Base-by-base conservation (phyloP, 345 rosid genomes). In the Heritiera fomes region DNA sequence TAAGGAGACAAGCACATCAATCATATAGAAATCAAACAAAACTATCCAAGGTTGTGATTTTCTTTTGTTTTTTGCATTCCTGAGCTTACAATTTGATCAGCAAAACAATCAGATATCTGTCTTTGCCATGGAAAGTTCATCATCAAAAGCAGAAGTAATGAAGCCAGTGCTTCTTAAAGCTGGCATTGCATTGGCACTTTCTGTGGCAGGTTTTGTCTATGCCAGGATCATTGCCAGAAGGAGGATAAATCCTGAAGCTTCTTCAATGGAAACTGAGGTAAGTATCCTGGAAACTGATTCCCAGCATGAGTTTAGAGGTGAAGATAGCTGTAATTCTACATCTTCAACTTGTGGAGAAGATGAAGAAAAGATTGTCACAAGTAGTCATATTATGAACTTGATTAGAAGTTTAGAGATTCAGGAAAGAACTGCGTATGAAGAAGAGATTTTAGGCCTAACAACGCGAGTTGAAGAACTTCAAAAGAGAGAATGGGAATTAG, bases 81-180 rank as follows among this genome's bases (percentile, higher is more conserved):
- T 32, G 28, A 75, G 49, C 63, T 56, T 63, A 77, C 32, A 70
- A 61, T 74, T 80, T 66, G 45, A 70, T 53, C 17, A 56, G n/a
- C 74, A n/a, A 73, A 83, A 77, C 60, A 17, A 23, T 50, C n/a
- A 38, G 30, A 12, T 64, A 38, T 3, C 12, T 41, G 61, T 47
- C 14, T 46, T 17, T 77, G 20, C 40, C 61, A 87, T 85, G 92
- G 89, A 88, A 56, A 71, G 81, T 78, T 14, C 91, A 68, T 34
- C 82, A 53, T 85, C 87, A 63, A 86, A 80, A 77, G 82, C 79
- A 65, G 85, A 83, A 64, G 75, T 74, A 64, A 66, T 89, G 61
- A 91, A 79, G 88, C 97, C 97, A 1, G 68, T 86, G 78, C 71
- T 91, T 40, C 85, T 95, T 28, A 91, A 87, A 83, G 90, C 93